These are phyloP conservation scores for Pleurozium schreberi DNA, from an alignment of 225 moss, liverwort and hornwort genomes.

Conservation along the genomic window DNA sequence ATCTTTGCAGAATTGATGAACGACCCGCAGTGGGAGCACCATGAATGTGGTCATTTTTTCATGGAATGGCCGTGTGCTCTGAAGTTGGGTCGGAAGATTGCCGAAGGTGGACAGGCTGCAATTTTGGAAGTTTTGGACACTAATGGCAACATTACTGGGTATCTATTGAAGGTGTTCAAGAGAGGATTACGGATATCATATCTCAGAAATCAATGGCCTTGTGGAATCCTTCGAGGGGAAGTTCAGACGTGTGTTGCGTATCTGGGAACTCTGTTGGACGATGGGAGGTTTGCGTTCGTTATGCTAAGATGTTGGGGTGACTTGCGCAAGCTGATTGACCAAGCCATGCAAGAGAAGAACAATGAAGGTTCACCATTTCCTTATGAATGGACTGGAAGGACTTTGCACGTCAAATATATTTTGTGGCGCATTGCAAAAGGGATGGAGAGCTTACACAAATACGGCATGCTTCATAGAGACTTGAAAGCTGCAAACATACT, in stretches of 20 bases:
- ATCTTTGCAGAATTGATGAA: background rate
- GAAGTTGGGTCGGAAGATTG: background rate
- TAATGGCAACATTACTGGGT: rapidly evolving
- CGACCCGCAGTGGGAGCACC: rapidly evolving
- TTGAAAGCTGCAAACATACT: too few relatives aligned
- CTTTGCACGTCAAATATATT: rapidly evolving
- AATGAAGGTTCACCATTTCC: background rate
- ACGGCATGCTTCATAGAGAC: background rate
- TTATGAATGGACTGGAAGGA: background rate
- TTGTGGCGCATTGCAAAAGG: rapidly evolving
- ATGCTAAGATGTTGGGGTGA: background rate
- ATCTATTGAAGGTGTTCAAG: background rate
- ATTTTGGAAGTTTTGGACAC: rapidly evolving
- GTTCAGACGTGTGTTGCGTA: rapidly evolving
- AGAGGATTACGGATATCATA: background rate
- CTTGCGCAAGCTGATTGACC: background rate
- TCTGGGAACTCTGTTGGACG: rapidly evolving
- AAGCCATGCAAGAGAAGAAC: background rate
- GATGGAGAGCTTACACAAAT: rapidly evolving
- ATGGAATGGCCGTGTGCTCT: rapidly evolving
- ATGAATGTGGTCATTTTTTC: rapidly evolving
- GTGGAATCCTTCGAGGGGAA: rapidly evolving
- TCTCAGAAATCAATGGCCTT: background rate
- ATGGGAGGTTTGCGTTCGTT: background rate
- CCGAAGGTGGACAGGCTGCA: background rate